phyloP scores from a whole-genome alignment of 1,284 basidiomycete genomes.

The Sporisorium reilianum region DNA sequence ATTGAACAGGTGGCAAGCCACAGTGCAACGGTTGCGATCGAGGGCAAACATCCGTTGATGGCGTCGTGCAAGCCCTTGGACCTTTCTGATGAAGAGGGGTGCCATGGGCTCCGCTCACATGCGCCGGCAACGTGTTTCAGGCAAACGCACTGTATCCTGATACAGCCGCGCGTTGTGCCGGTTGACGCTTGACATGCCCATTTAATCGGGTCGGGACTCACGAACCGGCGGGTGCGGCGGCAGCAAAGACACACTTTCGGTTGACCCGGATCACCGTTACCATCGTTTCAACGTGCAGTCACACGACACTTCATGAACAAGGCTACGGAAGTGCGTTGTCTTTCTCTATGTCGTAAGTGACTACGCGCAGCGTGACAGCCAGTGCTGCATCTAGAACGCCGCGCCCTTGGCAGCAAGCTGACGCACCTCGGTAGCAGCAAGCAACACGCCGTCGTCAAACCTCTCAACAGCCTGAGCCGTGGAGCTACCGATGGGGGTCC shows the following conservation, averaged over 20 bases:
- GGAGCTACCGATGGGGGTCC: constrained; percentile 48
- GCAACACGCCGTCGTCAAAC: constrained; percentile 32
- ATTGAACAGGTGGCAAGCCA: background rate
- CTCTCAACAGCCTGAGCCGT: constrained; percentile 61
- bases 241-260: too few species aligned
- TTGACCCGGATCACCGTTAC: too few species aligned
- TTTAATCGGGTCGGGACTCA: too few species aligned
- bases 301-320: background rate
- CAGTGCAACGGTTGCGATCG: background rate
- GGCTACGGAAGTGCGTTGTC: too few species aligned
- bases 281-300: too few species aligned
- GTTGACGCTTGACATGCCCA: background rate
- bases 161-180: background rate
- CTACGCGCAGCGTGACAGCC: background rate
- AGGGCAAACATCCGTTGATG: background rate
- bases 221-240: background rate
- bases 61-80: too few species aligned
- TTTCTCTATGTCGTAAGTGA: too few species aligned
- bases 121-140: too few species aligned
- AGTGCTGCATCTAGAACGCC: constrained; percentile 31
- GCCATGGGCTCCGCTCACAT: too few species aligned
- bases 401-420: constrained; percentile 61
- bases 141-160: too few species aligned
- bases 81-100: background rate
- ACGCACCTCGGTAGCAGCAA: constrained; percentile 57